Conservation (phyloP, 1,139 yeast species). For the Candida sp. region DNA sequence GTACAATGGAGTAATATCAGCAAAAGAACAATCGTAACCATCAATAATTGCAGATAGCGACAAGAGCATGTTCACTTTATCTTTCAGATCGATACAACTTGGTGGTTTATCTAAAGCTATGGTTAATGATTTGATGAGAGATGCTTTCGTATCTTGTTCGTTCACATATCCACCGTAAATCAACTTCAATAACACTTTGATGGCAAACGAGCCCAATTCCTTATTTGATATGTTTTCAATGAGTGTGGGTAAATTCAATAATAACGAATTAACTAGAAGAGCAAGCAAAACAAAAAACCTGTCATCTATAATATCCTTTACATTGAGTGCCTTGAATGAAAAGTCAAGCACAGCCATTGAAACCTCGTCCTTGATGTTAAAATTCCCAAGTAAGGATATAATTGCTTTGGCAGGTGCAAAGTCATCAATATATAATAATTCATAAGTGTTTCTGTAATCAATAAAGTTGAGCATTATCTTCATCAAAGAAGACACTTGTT, state of each 20-base stretch:
- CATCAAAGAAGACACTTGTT: constrained; percentile 78
- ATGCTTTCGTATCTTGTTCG: constrained; percentile 51
- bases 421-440: constrained; percentile 56
- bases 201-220: constrained; percentile 51
- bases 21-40: constrained; percentile 51
- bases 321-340: constrained; percentile 40
- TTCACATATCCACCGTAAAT: constrained; percentile 60
- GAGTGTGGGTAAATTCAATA: constrained; percentile 48
- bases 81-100: constrained; percentile 48
- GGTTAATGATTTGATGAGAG: constrained; percentile 57
- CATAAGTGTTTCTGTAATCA: constrained; percentile 41
- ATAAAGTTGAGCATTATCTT: constrained; percentile 67
- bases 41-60: constrained; percentile 54
- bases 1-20: constrained; percentile 53
- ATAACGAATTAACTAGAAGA: constrained; percentile 52
- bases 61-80: constrained; percentile 57
- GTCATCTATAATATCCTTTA: constrained; percentile 38
- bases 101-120: constrained; percentile 62
- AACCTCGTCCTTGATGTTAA: constrained; percentile 67
- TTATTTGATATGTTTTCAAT: constrained; percentile 41
- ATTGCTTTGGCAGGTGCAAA: constrained; percentile 54
- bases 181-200: constrained; percentile 51
- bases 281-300: constrained; percentile 48
- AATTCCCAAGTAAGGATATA: constrained; percentile 50
- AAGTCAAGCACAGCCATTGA: constrained; percentile 55